Percentiles rank a stretch among this genome's conserved stretches.
Evolutionary conservation across 2,329 filamentous ascomycete genomes (phyloP).

Genomic region (Microsporum canis): DNA sequence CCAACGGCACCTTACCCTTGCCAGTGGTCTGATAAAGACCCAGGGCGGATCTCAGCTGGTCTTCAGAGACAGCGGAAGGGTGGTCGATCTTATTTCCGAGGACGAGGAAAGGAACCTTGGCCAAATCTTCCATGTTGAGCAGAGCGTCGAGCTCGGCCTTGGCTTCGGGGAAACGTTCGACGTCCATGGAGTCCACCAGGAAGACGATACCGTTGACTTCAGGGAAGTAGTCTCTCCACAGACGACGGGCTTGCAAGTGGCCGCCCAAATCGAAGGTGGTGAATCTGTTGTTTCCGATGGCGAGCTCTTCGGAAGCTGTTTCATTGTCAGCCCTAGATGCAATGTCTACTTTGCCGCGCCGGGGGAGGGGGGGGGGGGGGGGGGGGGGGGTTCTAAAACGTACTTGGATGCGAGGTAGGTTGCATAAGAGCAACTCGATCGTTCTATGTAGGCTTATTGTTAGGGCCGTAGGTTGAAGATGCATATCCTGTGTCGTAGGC

Average conservation of each 20-base stretch:
- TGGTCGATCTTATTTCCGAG: conserved; percentile 99
- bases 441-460: conserved; percentile 47
- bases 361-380: background rate
- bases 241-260: conserved; percentile 85
- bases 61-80: conserved; percentile 87
- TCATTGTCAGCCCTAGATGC: background rate
- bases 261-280: conserved; percentile 90
- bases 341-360: background rate
- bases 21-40: conserved; percentile 94
- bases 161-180: conserved; percentile 84
- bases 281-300: conserved; percentile 87
- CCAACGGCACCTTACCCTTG: conserved; percentile 85
- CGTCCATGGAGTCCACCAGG: conserved; percentile 94
- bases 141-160: conserved; percentile 96
- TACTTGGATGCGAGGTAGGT: conserved; percentile 84
- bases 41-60: conserved; percentile 82
- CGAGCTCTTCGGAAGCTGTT: conserved; percentile 76
- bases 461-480: background rate
- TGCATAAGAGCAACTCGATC: conserved; percentile 85
- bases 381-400: conserved; percentile 23
- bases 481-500: background rate
- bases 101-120: conserved; percentile 90
- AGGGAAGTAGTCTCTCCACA: conserved; percentile 96
- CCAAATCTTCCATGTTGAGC: conserved; percentile 89
- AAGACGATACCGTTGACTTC: conserved; percentile 96